A percentile compares a stretch with the other conserved stretches of the same genome.
Evolutionary conservation across 352 stramenopile species (phyloP).

Genomic region (Phytophthora ramorum): DNA sequence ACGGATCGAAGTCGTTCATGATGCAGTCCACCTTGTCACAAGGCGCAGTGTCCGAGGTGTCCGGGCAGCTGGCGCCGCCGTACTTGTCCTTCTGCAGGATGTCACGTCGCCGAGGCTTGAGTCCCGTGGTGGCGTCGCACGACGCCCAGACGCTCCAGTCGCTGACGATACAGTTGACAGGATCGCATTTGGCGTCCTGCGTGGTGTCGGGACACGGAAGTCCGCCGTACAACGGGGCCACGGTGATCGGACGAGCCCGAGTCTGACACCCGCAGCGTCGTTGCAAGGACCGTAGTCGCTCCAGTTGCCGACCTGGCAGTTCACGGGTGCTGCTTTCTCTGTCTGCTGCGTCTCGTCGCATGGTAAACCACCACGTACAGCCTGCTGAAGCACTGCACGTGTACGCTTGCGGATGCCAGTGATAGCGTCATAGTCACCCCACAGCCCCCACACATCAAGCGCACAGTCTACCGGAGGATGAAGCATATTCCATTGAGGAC

Average conservation of each 20-base stretch:
- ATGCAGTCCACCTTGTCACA: slow-evolving; percentile 56
- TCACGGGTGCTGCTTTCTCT: slow-evolving; percentile 47
- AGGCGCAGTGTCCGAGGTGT: slow-evolving; percentile 24
- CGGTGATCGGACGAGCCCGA: slow-evolving; percentile 38
- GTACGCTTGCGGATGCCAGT: slow-evolving; percentile 45
- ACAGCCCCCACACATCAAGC: slow-evolving; percentile 47
- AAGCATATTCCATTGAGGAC: no score
- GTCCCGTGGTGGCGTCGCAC: slow-evolving; percentile 40
- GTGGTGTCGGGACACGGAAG: slow-evolving; percentile 43
- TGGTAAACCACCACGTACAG: slow-evolving; percentile 47
- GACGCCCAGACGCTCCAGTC: slow-evolving; percentile 44
- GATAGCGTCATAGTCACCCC: slow-evolving; percentile 47
- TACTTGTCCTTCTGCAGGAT: slow-evolving; percentile 45
- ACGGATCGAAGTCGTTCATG: slow-evolving; percentile 37
- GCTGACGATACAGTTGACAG: slow-evolving; percentile 61
- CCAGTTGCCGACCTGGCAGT: slow-evolving; percentile 63
- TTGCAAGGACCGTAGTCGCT: slow-evolving; percentile 53
- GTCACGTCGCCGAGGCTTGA: slow-evolving; percentile 46
- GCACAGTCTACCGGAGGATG: slow-evolving; percentile 53
- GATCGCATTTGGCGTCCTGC: slow-evolving; percentile 52
- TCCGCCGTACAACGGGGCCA: slow-evolving; percentile 52
- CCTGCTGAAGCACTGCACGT: slow-evolving; percentile 32
- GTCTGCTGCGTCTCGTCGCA: slow-evolving; percentile 44
- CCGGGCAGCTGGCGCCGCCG: slow-evolving; percentile 39
- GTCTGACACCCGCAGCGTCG: slow-evolving; percentile 31